A percentile compares a stretch with the other conserved stretches of the same genome.
These are phyloP conservation scores for Neofusicoccum laricinum DNA, from an alignment of 2,329 filamentous ascomycete genomes.

Conservation along the genomic window DNA sequence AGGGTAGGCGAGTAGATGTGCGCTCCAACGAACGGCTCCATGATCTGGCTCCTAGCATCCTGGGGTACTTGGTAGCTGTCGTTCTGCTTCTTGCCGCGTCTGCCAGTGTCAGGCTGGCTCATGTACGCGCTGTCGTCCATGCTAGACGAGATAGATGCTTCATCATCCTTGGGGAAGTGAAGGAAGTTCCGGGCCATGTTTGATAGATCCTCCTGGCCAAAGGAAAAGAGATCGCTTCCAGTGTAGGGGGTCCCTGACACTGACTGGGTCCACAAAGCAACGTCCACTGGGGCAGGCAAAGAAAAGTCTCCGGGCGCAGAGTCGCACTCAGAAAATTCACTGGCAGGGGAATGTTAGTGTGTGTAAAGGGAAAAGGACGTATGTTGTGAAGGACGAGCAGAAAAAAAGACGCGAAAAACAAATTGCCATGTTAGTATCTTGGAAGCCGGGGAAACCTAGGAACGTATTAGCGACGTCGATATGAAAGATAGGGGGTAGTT, in stretches of 20 bases:
- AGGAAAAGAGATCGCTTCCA: constrained; percentile 33
- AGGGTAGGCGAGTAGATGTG: constrained; percentile 36
- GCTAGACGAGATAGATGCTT: constrained; percentile 36
- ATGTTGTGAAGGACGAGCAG: constrained; percentile 19
- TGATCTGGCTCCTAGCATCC: constrained; percentile 29
- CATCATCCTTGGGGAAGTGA: constrained; percentile 36
- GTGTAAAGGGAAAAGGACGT: not conserved
- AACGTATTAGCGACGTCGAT: not conserved
- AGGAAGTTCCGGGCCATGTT: constrained; percentile 30
- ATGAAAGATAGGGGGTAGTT: not conserved
- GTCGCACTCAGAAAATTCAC: constrained; percentile 39
- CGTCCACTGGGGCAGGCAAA: constrained; percentile 33
- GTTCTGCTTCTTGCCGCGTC: constrained; percentile 23
- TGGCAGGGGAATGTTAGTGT: constrained; percentile 36
- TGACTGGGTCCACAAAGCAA: constrained; percentile 42
- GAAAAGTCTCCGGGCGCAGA: constrained; percentile 28
- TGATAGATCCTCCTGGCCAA: constrained; percentile 29
- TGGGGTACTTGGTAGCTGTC: constrained; percentile 22
- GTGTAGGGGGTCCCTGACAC: constrained; percentile 33
- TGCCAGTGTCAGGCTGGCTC: constrained; percentile 37
- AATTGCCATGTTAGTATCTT: constrained; percentile 36
- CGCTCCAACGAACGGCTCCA: constrained; percentile 29
- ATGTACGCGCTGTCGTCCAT: constrained; percentile 42
- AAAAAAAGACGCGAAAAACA: constrained; percentile 20
- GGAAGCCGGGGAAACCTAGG: not conserved